phyloP scores from a whole-genome alignment of 2,329 filamentous ascomycete genomes.

The Fusarium proliferatum region DNA sequence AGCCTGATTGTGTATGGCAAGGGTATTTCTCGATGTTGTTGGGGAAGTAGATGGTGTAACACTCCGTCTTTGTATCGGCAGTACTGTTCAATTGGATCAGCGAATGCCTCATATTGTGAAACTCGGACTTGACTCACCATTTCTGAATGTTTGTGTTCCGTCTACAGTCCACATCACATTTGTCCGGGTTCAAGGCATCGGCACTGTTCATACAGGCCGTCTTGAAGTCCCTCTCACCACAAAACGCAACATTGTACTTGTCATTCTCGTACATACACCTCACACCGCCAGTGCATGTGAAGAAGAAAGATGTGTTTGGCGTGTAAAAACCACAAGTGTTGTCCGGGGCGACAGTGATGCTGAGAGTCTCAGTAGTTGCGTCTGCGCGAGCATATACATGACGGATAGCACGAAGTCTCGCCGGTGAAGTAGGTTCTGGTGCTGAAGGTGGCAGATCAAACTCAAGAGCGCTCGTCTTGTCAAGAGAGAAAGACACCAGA shows the following conservation, averaged over 20 bases:
- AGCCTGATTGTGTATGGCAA: conserved; percentile 11
- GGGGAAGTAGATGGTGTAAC: conserved; percentile 25
- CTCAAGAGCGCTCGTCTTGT: conserved; percentile 15
- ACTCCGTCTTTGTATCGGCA: background rate
- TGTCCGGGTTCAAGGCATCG: conserved; percentile 9
- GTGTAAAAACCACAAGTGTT: conserved; percentile 18
- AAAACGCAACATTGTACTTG: conserved; percentile 33
- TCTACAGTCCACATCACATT: conserved; percentile 27
- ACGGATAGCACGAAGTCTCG: background rate
- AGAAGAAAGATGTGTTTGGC: conserved; percentile 7
- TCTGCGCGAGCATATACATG: conserved; percentile 13
- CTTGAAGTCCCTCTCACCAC: conserved; percentile 8
- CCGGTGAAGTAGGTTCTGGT: conserved; percentile 19
- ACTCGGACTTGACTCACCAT: conserved; percentile 2
- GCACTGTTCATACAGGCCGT: conserved; percentile 16
- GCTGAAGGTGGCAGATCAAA: conserved; percentile 19
- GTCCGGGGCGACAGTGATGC: conserved; percentile 13
- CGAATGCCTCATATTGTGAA: background rate
- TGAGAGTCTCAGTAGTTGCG: conserved; percentile 10
- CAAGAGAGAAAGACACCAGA: conserved; percentile 12
- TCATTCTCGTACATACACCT: conserved; percentile 29
- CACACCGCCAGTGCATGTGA: conserved; percentile 7
- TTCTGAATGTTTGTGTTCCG: conserved; percentile 28
- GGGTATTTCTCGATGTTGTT: conserved; percentile 8
- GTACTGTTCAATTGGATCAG: conserved; percentile 18